These are phyloP conservation scores for Fusarium haematococcum DNA, from an alignment of 2,329 filamentous ascomycete genomes.

Conservation along the genomic window DNA sequence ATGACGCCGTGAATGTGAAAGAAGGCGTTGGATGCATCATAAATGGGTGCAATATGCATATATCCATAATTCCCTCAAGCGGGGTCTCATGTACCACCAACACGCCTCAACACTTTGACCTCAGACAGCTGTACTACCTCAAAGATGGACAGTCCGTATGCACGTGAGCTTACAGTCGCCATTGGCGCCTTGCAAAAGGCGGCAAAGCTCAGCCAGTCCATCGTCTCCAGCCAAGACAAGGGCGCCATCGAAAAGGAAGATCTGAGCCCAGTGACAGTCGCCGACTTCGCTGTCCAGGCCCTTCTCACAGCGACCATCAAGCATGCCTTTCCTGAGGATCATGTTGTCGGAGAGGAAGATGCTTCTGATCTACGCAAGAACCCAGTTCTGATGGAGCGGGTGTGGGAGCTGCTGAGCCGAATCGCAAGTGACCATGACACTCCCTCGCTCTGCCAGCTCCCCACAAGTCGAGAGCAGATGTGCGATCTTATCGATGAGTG, in stretches of 20 bases:
- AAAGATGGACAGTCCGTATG: constrained; percentile 58
- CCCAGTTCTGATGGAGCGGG: constrained; percentile 56
- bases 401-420: constrained; percentile 59
- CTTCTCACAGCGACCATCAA: constrained; percentile 64
- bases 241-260: constrained; percentile 65
- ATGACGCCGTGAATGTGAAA: not conserved
- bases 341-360: constrained; percentile 68
- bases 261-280: constrained; percentile 68
- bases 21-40: not conserved
- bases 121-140: not conserved
- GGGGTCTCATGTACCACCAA: constrained; percentile 24
- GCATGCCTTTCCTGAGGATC: constrained; percentile 62
- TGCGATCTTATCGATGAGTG: constrained; percentile 67
- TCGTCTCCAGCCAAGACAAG: constrained; percentile 61
- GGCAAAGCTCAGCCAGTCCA: constrained; percentile 61
- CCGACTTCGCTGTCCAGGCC: constrained; percentile 70
- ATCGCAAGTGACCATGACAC: constrained; percentile 43
- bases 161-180: constrained; percentile 56
- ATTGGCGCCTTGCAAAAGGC: constrained; percentile 59
- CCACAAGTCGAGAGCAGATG: constrained; percentile 57
- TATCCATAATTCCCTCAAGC: constrained; percentile 43
- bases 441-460: constrained; percentile 47
- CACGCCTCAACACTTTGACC: constrained; percentile 11
- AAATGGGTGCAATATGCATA: constrained; percentile 39
- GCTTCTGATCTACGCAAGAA: constrained; percentile 60